phyloP scores from a whole-genome alignment of 768 basidiomycete species.

The Xerocomellus intermedius region DNA sequence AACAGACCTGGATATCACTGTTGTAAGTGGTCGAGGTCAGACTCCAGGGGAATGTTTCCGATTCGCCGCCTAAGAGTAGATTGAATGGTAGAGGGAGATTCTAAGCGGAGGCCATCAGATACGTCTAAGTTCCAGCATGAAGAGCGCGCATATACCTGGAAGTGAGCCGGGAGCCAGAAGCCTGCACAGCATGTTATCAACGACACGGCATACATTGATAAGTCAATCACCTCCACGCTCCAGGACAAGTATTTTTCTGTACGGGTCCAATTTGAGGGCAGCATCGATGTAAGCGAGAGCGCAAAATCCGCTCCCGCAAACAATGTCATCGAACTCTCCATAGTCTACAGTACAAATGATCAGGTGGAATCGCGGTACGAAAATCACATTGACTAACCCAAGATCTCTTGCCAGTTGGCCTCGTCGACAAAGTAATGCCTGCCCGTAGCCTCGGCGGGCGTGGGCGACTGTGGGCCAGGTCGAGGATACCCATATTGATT shows the following conservation, averaged over 20 bases:
- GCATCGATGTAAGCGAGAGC: slow-evolving; percentile 19
- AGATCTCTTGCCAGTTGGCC: slow-evolving; percentile 1
- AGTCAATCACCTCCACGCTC: slow-evolving; percentile 10
- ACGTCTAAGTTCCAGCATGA: no score
- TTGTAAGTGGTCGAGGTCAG: slow-evolving; percentile 1
- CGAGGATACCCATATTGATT: slow-evolving; percentile 9
- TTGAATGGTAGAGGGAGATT: slow-evolving; percentile 10
- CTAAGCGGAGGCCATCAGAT: neutral
- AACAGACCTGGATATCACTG: slow-evolving; percentile 3
- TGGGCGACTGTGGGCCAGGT: neutral
- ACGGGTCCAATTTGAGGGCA: slow-evolving; percentile 14
- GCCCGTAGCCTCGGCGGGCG: neutral
- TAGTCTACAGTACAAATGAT: neutral
- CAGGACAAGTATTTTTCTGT: slow-evolving; percentile 13
- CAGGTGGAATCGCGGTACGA: neutral
- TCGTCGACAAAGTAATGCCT: slow-evolving; percentile 8
- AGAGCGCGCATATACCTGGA: neutral
- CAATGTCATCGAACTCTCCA: slow-evolving; percentile 10
- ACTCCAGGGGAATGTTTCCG: slow-evolving; percentile 6
- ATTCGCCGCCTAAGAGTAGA: neutral
- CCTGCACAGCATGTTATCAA: neutral
- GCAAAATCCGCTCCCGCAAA: slow-evolving; percentile 12
- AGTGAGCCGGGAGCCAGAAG: slow-evolving; percentile 11
- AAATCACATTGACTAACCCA: neutral
- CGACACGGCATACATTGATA: neutral